A percentile compares a stretch with the other conserved stretches of the same genome.
Conservation (phyloP, 73 alveolate species). For the Uronychia setigera region DNA sequence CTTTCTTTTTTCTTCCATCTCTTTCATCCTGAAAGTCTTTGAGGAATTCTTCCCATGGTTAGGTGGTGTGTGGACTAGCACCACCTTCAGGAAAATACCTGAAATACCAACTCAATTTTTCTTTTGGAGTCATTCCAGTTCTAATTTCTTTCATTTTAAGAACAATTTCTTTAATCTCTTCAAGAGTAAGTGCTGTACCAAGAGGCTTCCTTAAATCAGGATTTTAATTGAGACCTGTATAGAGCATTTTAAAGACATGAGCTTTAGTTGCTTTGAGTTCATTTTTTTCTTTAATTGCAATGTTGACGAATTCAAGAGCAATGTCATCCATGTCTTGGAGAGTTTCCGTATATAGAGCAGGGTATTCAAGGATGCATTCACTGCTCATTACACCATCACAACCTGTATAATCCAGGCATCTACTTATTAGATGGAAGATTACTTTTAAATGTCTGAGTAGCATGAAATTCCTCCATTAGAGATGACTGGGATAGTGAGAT, state of each 20-base stretch:
- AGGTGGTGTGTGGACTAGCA: too few species aligned
- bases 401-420: constrained; percentile 89
- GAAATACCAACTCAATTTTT: constrained; percentile 83
- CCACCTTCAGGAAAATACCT: too few species aligned
- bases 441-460: constrained; percentile 87
- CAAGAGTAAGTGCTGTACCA: constrained; percentile 44
- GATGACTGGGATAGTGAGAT: constrained; percentile 91
- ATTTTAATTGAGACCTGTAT: constrained; percentile 66
- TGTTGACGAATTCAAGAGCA: constrained; percentile 72
- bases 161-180: constrained; percentile 56
- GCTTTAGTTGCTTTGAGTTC: constrained; percentile 66
- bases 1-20: too few species aligned
- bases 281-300: constrained; percentile 53
- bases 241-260: constrained; percentile 71
- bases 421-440: too few species aligned
- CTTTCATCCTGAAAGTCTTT: too few species aligned
- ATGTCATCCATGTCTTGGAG: constrained; percentile 70
- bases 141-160: constrained; percentile 64
- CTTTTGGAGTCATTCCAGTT: constrained; percentile 58
- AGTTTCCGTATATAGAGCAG: constrained; percentile 69
- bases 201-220: constrained; percentile 69
- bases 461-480: constrained; percentile 98
- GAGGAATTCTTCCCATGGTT: too few species aligned
- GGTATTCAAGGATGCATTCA: constrained; percentile 87
- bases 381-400: constrained; percentile 97